phyloP scores from a whole-genome alignment of 345 rosid species.

The Eucalyptus caleyi region DNA sequence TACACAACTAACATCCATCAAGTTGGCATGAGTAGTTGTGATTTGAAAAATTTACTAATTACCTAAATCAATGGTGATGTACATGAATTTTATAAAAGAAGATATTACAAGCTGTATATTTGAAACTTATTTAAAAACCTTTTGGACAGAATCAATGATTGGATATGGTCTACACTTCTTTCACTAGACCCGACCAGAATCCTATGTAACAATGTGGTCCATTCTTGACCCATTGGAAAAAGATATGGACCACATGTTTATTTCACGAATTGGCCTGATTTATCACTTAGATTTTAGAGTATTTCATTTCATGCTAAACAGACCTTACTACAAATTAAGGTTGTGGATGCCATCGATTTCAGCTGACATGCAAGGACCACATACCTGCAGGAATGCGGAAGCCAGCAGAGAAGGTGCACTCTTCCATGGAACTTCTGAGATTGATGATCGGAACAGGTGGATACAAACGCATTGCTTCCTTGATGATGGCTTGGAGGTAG shows the following conservation, averaged over 20 bases:
- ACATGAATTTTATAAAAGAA: too few relatives aligned
- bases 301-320: not conserved
- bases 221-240: not conserved
- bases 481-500: conserved; percentile 13
- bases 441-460: not conserved
- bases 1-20: too few relatives aligned
- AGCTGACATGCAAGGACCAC: not conserved
- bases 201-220: not conserved
- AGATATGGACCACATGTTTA: not conserved
- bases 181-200: not conserved
- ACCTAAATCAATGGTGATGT: too few relatives aligned
- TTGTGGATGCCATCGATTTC: not conserved
- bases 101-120: too few relatives aligned
- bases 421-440: conserved; percentile 1
- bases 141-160: not conserved
- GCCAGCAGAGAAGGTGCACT: conserved; percentile 5
- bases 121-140: too few relatives aligned
- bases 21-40: too few relatives aligned
- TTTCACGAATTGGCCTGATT: not conserved
- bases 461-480: conserved; percentile 8
- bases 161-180: not conserved
- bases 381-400: conserved; percentile 6
- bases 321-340: not conserved
- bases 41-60: too few relatives aligned
- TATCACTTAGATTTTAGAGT: not conserved